Base-by-base conservation (phyloP, 768 basidiomycete species). In the Boletus edulis region DNA sequence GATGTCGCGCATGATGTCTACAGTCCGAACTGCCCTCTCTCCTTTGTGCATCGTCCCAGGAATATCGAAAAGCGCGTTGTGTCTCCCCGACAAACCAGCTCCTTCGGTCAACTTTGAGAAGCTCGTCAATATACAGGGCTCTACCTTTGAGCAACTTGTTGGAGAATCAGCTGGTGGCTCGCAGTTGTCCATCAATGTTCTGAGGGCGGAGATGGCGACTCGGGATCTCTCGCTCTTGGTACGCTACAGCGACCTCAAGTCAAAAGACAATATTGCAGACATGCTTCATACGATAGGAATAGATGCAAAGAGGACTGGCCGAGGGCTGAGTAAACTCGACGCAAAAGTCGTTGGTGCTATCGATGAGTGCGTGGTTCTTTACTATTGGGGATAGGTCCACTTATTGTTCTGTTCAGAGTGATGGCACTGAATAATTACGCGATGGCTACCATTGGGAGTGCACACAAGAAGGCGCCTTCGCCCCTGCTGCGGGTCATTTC, bases 201-300 rank as follows among this genome's bases (percentile, higher is more conserved):
- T 89, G 70, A 85, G 84, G 67, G 84, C 87, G 14, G 85, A 91
- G 61, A 84, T 91, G 80, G 90, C 88, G 14, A 87, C 85, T 1
- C 73, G 69, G 22, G 89, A 92, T 64, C 75, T 92, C 49, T 72
- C 81, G 14, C 77, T 81, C 6, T 74, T 89, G 29, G 84, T 91
- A 15, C 77, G 76, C 15, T 70, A 78, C 55, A 91, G 89, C 66
- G 73, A 85, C 15, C 67, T 92, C 62, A 79, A 73, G 54, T 80
- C 81, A 22, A 82, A 75, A 50, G 85, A 89, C n/a, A 54, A 66
- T 20, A 63, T 92, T 11, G 84, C 81, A 17, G 72, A 79, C 11
- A 62, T 74, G 15, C 71, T 91, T 58, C 58, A 56, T 14, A 76
- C 74, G 4, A 89, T 91, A 62, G 79, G 83, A 3, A 67, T 70